phyloP scores from a whole-genome alignment of 495 filamentous ascomycete genomes.

The Neurospora pannonica region DNA sequence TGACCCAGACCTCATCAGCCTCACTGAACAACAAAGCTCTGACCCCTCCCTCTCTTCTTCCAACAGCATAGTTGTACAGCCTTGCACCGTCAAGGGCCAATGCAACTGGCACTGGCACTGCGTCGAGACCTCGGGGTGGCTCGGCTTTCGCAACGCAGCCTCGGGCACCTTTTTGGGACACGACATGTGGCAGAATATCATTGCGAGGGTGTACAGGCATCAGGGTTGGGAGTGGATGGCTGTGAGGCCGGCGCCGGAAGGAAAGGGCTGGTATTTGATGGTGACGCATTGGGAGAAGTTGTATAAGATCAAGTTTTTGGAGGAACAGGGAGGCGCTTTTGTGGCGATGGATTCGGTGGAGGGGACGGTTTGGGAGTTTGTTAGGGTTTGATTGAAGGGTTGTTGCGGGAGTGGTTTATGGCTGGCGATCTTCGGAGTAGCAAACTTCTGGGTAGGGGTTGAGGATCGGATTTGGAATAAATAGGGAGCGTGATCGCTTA shows the following conservation, averaged over 20 bases:
- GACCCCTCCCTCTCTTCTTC: background rate
- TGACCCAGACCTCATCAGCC: background rate
- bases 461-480: too few species aligned
- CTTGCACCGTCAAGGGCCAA: background rate
- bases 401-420: too few species aligned
- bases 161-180: background rate
- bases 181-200: background rate
- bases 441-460: too few species aligned
- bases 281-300: background rate
- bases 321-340: background rate
- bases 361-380: background rate
- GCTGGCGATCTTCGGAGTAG: too few species aligned
- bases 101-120: background rate
- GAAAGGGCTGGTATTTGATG: background rate
- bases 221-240: background rate
- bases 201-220: background rate
- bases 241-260: background rate
- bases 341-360: background rate
- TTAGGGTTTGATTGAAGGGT: background rate
- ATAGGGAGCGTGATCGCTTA: background rate
- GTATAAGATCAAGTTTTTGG: background rate
- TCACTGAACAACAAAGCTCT: background rate
- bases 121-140: background rate
- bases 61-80: background rate
- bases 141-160: background rate